Conservation (phyloP, 345 rosid genomes). For the Dipteronia dyeriana region DNA sequence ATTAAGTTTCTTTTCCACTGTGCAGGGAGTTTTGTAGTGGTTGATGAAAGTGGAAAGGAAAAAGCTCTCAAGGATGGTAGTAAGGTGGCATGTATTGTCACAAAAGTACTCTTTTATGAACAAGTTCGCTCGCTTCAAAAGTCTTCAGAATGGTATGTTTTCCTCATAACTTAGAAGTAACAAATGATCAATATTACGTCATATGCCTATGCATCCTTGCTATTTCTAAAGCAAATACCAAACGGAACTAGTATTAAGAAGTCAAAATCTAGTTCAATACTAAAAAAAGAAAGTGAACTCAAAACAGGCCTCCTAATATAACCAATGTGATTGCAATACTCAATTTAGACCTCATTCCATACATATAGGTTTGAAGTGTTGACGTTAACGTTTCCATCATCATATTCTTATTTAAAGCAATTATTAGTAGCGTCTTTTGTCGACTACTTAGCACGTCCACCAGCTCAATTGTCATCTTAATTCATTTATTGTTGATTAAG, state of each 20-base stretch:
- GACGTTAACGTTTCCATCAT: background rate
- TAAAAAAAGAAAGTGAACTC: background rate
- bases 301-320: too few species aligned
- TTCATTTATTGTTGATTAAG: background rate
- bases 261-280: background rate
- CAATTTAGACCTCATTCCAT: background rate
- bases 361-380: background rate
- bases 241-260: background rate
- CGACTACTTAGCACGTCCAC: background rate
- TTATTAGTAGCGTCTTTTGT: background rate
- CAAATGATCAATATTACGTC: background rate
- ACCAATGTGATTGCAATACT: background rate
- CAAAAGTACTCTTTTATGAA: conserved; percentile 70
- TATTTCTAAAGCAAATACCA: background rate
- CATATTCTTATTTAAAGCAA: background rate
- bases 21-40: conserved; percentile 82
- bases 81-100: conserved; percentile 85
- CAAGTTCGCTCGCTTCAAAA: conserved; percentile 73
- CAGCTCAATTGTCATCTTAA: background rate
- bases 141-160: conserved; percentile 68
- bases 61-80: conserved; percentile 83
- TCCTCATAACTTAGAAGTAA: conserved; percentile 6
- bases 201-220: background rate
- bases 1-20: conserved; percentile 4
- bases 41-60: conserved; percentile 85